Base-by-base conservation (phyloP, 1,284 basidiomycete species). In the Fistulinella cinereoalba region DNA sequence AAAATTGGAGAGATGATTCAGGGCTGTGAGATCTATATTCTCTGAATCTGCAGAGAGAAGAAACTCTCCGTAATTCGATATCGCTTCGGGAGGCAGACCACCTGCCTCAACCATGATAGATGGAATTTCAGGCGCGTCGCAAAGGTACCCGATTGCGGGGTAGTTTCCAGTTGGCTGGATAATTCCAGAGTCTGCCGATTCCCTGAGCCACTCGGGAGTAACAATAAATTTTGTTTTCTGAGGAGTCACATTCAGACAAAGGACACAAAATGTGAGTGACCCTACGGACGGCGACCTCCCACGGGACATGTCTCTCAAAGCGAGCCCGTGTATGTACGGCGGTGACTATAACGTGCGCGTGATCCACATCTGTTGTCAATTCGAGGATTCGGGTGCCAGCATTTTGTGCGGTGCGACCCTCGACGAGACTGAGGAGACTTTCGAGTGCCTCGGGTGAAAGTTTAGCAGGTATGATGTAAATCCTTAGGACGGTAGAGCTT, bases 281-380 rank as follows among this genome's bases (percentile, higher is more conserved):
- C 19, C 16, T 12, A 72, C 83, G 60, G 60, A 87, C 86, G 21
- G 83, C 81, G 28, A 80, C 55, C 3, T 72, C 65, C 82, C 81
- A 83, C 31, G 73, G 59, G 11, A 89, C 46, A 60, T 88, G 85
- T 43, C 87, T 71, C 63, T 87, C 80, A 3, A 90, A 67, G 5
- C 88, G 75, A 50, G 76, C 74, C 49, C 73, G 72, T 79, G 87
- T 88, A 27, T 64, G 72, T 23, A 88, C 70, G 15, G 70, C 74
- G 5, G 87, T 87, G 43, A 90, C 59, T 33, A 90, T 67, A 24
- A 88, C 69, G 43, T 88, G 76, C 3, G 85, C 81, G 9, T 78
- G 71, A n/a, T 72, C 62, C 3, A 66, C 54, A 39, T 72, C 57
- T 10, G 54, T 51, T 44, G 72, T 73, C 13, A 80, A 57, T 41